Evolutionary conservation across 108 stramenopile species (phyloP).

Genomic region (Aurantiochytrium sp.): DNA sequence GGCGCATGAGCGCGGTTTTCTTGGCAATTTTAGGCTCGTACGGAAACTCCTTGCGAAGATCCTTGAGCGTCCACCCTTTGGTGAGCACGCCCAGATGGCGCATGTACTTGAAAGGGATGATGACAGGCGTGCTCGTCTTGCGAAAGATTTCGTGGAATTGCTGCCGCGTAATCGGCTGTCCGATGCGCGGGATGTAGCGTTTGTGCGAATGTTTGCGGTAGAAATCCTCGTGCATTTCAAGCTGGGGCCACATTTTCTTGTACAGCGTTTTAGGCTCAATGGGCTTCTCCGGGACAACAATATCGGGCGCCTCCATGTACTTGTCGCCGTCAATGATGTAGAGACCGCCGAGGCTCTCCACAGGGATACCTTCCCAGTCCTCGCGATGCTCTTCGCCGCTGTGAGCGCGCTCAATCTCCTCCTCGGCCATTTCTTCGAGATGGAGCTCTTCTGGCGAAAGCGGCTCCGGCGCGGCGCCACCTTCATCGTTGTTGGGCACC

Average conservation of each 20-base stretch:
- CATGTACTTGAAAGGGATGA: constrained; percentile 14
- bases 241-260: not conserved
- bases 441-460: not conserved
- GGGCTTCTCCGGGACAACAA: not conserved
- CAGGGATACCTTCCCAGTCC: not conserved
- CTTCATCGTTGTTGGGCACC: not conserved
- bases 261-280: not conserved
- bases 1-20: not conserved
- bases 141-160: constrained; percentile 12
- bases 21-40: constrained; percentile 1
- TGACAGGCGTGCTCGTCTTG: not conserved
- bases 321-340: not conserved
- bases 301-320: not conserved
- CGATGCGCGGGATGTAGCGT: not conserved
- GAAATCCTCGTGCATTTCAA: not conserved
- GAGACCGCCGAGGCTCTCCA: not conserved
- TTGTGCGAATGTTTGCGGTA: not conserved
- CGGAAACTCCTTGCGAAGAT: not conserved
- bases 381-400: not conserved
- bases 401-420: not conserved
- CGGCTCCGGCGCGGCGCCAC: not conserved
- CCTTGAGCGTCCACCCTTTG: not conserved
- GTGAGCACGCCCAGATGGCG: constrained; percentile 5
- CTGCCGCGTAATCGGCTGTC: not conserved
- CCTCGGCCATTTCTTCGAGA: not conserved